These are phyloP conservation scores for Nyctanthes arbortristis DNA, from an alignment of 257 asterid species.

Conservation along the genomic window DNA sequence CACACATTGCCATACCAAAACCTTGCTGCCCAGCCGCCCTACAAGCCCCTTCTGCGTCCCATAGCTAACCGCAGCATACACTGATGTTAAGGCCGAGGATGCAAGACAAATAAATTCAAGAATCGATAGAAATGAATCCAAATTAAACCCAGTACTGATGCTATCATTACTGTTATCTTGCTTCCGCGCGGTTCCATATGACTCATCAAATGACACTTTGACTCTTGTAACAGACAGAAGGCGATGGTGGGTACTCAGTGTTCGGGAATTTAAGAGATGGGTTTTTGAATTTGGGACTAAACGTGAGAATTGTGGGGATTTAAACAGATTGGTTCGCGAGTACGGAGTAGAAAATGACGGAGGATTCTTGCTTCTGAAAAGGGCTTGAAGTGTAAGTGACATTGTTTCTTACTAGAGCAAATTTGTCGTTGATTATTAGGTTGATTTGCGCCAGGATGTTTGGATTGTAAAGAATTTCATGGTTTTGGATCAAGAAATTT, in stretches of 20 bases:
- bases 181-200: constrained; percentile 1
- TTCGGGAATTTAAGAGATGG: constrained; percentile 24
- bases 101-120: constrained; percentile 67
- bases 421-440: background rate
- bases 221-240: constrained; percentile 27
- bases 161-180: constrained; percentile 20
- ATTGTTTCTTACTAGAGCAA: constrained; percentile 23
- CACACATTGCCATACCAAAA: constrained; percentile 70
- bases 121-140: constrained; percentile 60
- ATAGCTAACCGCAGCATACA: constrained; percentile 41
- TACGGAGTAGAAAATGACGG: constrained; percentile 7
- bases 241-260: constrained; percentile 19
- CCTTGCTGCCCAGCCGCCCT: constrained; percentile 45
- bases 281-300: constrained; percentile 25
- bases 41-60: constrained; percentile 40
- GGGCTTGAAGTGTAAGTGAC: constrained; percentile 49
- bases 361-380: constrained; percentile 34
- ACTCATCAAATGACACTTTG: constrained; percentile 34
- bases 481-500: background rate
- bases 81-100: constrained; percentile 55
- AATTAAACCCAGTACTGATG: constrained; percentile 22
- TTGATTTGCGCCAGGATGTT: background rate
- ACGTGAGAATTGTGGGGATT: constrained; percentile 25
- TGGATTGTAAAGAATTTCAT: constrained; percentile 1
- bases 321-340: constrained; percentile 30